Conservation (phyloP, 306 rosid genomes). For the Citrullus colocynthis region DNA sequence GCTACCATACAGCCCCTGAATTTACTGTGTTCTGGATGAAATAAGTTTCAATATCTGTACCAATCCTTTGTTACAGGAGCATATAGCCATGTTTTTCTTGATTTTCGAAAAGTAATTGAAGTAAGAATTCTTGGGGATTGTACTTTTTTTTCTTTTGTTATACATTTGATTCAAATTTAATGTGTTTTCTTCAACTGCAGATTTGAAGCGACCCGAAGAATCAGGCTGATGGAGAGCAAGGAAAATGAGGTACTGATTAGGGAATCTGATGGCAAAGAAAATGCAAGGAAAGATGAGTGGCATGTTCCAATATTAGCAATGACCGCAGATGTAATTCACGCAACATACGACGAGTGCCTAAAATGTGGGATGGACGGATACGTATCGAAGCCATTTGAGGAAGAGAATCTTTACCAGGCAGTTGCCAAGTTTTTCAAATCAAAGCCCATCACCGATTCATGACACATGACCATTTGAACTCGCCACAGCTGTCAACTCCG, state of each 20-base stretch:
- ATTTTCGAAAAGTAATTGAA: not conserved
- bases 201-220: conserved; percentile 68
- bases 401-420: conserved; percentile 82
- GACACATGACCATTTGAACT: not conserved
- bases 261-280: conserved; percentile 14
- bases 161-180: not conserved
- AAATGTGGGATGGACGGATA: conserved; percentile 97
- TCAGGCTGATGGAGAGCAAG: conserved; percentile 58
- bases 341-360: conserved; percentile 72
- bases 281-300: conserved; percentile 38
- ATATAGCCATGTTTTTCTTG: not conserved
- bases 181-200: conserved; percentile 22
- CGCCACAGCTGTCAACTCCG: not conserved
- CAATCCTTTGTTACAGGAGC: not conserved
- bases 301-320: conserved; percentile 83
- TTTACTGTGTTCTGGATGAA: not conserved
- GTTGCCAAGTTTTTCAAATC: conserved; percentile 67
- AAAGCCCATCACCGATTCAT: not conserved
- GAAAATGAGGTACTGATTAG: conserved; percentile 41
- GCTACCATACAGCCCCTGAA: not conserved
- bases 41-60: not conserved
- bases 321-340: conserved; percentile 97
- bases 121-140: not conserved
- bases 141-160: not conserved
- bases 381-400: conserved; percentile 93